Evolutionary conservation across 75 land plant genomes (phyloP).

Genomic region (Isoetes taiwanensis): DNA sequence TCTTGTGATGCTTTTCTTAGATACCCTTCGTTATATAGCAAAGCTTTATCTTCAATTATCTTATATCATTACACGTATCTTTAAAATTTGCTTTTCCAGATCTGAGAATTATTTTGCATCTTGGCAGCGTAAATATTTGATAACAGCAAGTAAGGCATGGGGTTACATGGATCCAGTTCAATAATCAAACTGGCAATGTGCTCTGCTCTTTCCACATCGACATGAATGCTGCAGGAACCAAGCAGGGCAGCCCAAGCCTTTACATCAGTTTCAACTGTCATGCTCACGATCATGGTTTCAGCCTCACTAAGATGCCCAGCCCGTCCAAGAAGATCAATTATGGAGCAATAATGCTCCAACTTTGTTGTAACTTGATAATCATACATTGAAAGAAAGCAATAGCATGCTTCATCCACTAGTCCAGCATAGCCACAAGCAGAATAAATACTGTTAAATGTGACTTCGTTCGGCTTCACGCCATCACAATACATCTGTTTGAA

Average conservation of each 20-base stretch:
- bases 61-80: too few species aligned
- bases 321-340: slow-evolving; percentile 51
- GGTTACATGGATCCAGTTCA: slow-evolving; percentile 32
- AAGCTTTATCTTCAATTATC: too few species aligned
- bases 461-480: too few species aligned
- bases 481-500: too few species aligned
- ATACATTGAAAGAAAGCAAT: too few species aligned
- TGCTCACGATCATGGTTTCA: slow-evolving; percentile 27
- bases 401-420: too few species aligned
- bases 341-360: slow-evolving; percentile 56
- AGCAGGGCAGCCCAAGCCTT: slow-evolving; percentile 58
- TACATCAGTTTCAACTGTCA: slow-evolving; percentile 35
- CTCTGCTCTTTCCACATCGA: slow-evolving; percentile 31
- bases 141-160: slow-evolving; percentile 32
- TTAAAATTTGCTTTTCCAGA: too few species aligned
- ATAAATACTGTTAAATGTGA: too few species aligned
- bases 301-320: slow-evolving; percentile 39
- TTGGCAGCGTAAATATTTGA: slow-evolving; percentile 40
- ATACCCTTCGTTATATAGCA: too few species aligned
- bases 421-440: too few species aligned
- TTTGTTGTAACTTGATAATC: slow-evolving; percentile 25
- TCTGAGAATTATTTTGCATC: too few species aligned
- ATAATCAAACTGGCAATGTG: slow-evolving; percentile 36
- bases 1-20: too few species aligned
- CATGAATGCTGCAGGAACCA: slow-evolving; percentile 51